These are phyloP conservation scores for Alternaria consortialis DNA, from an alignment of 2,329 filamentous ascomycete species.

Conservation along the genomic window DNA sequence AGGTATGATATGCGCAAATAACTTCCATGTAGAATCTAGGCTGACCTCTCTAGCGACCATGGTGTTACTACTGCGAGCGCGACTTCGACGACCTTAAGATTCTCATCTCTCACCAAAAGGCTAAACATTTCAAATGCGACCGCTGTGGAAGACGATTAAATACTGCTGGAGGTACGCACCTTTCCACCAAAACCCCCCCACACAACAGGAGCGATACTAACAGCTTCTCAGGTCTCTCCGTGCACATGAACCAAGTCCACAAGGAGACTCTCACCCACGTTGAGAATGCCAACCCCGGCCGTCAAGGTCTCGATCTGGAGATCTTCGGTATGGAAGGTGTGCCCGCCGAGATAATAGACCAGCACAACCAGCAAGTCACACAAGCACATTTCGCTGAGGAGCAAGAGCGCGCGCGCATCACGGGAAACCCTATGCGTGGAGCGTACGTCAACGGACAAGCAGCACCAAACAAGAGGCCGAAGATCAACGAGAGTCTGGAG, in stretches of 20 bases:
- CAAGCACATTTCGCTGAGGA: constrained; percentile 86
- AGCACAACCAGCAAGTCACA: constrained; percentile 87
- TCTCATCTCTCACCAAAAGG: constrained; percentile 95
- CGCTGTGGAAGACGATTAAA: constrained; percentile 87
- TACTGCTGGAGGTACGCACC: constrained; percentile 83
- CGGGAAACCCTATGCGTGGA: constrained; percentile 79
- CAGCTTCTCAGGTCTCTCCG: constrained; percentile 75
- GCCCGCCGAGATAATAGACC: constrained; percentile 81
- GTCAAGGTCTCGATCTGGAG: constrained; percentile 86
- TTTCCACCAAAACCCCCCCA: neutral
- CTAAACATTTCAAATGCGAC: constrained; percentile 99
- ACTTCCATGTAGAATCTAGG: neutral
- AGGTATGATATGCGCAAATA: constrained; percentile 29
- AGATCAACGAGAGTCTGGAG: constrained; percentile 74
- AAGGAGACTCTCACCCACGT: constrained; percentile 89
- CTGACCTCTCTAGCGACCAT: constrained; percentile 66
- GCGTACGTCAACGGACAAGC: constrained; percentile 50
- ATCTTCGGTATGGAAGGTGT: constrained; percentile 99
- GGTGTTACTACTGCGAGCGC: constrained; percentile 99
- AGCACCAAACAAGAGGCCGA: constrained; percentile 65
- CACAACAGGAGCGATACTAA: constrained; percentile 16
- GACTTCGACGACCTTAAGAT: constrained; percentile 98
- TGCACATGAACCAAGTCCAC: constrained; percentile 98
- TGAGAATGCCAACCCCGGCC: constrained; percentile 89
- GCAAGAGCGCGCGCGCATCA: constrained; percentile 80